phyloP scores from a whole-genome alignment of 352 stramenopile species.

The Phytophthora pini region DNA sequence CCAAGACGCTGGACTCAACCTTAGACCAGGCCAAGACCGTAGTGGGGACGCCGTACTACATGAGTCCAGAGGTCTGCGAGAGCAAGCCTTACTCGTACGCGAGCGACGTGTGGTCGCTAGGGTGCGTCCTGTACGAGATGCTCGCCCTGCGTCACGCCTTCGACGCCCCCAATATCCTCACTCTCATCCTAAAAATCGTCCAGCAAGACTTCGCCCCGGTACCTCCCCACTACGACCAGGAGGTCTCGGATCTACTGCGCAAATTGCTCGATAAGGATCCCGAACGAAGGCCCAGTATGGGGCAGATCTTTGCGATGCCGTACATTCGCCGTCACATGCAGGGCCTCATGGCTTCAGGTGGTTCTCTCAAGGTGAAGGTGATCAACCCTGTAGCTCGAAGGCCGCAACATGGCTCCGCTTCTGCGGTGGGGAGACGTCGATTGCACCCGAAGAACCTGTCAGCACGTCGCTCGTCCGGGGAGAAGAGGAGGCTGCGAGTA shows the following conservation, averaged over 20 bases:
- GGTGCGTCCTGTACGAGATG: constrained; percentile 92
- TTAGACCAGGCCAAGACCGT: constrained; percentile 90
- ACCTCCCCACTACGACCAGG: constrained; percentile 61
- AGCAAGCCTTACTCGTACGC: constrained; percentile 93
- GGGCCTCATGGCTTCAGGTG: constrained; percentile 62
- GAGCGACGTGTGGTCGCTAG: constrained; percentile 94
- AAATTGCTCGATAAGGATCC: constrained; percentile 73
- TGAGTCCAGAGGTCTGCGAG: constrained; percentile 94
- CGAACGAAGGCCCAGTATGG: constrained; percentile 68
- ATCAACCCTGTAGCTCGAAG: constrained; percentile 43
- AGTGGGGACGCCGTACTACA: constrained; percentile 94
- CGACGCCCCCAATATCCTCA: constrained; percentile 84
- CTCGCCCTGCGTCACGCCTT: constrained; percentile 86
- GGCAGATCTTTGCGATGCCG: constrained; percentile 75
- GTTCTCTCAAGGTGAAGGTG: constrained; percentile 53
- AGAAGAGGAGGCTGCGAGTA: constrained; percentile 35
- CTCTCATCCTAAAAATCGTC: constrained; percentile 85
- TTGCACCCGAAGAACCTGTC: constrained; percentile 52
- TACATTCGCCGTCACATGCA: constrained; percentile 84
- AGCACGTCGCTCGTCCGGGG: constrained; percentile 44
- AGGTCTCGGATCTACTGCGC: constrained; percentile 61
- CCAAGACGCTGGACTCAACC: constrained; percentile 83
- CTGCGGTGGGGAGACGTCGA: constrained; percentile 38
- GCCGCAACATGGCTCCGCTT: constrained; percentile 37
- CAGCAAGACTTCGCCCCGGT: constrained; percentile 75